Base-by-base conservation (phyloP, 257 asterid genomes). In the Solanum boliviense region DNA sequence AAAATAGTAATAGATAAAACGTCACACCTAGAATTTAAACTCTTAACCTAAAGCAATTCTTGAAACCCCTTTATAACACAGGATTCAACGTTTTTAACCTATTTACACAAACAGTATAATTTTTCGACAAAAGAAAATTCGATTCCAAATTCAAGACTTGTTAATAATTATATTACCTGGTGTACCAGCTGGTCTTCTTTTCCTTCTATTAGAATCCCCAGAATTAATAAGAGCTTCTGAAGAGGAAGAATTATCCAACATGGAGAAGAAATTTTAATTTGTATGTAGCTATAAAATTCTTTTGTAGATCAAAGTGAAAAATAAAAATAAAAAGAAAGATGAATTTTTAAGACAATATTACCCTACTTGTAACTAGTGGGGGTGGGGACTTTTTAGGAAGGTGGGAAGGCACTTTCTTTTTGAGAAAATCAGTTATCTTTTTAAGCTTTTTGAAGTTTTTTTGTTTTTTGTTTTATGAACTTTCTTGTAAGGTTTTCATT, bases 111-210 rank as follows among this genome's bases (percentile, higher is more conserved):
- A 25, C 9, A 12, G 1, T 27, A 21, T 20, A 65, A 84, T 84
- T 65, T 35, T 35, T 36, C 2, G 11, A 6, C 1, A 1, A 67
- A 87, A 27, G 1, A 52, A 52, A 74, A 35, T 34, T 35, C 1
- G 10, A 11, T 73, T 71, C 41, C 2, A 1, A 18, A 31, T 70
- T 70, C 75, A 70, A 70, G 1, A 70, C 8, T 27, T 27, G 74
- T 68, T 68, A 68, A 62, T 62, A 62, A 20, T 67, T 21, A 31
- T 71, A 31, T 71, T 31, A 91, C 92, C 92, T 83, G 91, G 92
- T n/a, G 92, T 87, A 36, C 91, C 91, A 31, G 92, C 91, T n/a
- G 92, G 92, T 56, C 84, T 86, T 86, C 92, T 62, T 88, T 89
- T 91, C 41, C 90, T 70, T 76, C 86, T 91, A 72, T 44, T 68